Evolutionary conservation across 257 asterid species (phyloP).

Genomic region (Plantago ovata): DNA sequence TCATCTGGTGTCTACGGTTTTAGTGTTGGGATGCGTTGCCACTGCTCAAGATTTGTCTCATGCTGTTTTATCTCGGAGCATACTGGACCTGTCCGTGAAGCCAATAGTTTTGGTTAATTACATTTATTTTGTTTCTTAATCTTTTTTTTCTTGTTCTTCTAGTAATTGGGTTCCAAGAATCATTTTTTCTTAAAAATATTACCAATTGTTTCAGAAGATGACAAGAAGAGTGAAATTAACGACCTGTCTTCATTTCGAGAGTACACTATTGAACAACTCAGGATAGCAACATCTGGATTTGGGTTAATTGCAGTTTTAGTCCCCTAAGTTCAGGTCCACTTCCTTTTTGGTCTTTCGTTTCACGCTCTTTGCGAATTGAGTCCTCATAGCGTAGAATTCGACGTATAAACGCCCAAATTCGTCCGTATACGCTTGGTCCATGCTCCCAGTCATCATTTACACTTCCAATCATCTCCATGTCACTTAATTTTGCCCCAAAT

Average conservation of each 20-base stretch:
- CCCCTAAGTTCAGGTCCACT: too few species aligned
- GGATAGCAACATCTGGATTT: slow-evolving; percentile 81
- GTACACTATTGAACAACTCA: slow-evolving; percentile 75
- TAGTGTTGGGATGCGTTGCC: slow-evolving; percentile 47
- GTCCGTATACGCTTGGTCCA: too few species aligned
- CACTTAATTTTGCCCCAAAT: too few species aligned
- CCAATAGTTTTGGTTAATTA: slow-evolving; percentile 35
- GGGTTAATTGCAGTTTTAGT: too few species aligned
- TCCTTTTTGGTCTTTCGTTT: too few species aligned
- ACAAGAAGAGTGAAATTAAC: slow-evolving; percentile 65
- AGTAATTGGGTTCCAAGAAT: not conserved
- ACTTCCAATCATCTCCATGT: too few species aligned
- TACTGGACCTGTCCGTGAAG: slow-evolving; percentile 40
- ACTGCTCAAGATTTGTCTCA: slow-evolving; percentile 36
- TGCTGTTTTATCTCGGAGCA: slow-evolving; percentile 47
- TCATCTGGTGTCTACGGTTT: slow-evolving; percentile 16
- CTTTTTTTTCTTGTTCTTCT: not conserved
- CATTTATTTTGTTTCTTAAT: not conserved
- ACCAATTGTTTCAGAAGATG: slow-evolving; percentile 43
- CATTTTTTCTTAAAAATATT: slow-evolving; percentile 10
- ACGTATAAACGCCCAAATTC: too few species aligned
- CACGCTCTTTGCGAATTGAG: too few species aligned
- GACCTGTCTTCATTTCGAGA: slow-evolving; percentile 82
- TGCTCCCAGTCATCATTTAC: too few species aligned
- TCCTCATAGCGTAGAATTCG: too few species aligned